Evolutionary conservation across 2,329 filamentous ascomycete species (phyloP).

Genomic region (Colletotrichum nymphaeae): DNA sequence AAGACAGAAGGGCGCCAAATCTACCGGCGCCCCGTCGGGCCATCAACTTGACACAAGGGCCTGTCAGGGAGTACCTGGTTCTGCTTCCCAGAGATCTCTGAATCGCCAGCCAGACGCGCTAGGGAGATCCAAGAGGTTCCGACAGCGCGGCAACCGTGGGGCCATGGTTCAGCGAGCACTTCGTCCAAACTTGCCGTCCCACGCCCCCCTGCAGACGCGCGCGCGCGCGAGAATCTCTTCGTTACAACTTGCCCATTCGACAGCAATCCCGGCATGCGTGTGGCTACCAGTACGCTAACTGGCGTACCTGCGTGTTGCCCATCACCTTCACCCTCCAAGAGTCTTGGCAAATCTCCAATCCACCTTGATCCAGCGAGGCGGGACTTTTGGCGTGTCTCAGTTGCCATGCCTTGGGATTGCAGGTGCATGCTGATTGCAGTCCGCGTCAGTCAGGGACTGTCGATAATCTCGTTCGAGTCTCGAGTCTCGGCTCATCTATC

Average conservation of each 20-base stretch:
- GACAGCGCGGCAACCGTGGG: slow-evolving; percentile 35
- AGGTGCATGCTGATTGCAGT: slow-evolving; percentile 14
- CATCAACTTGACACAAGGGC: slow-evolving; percentile 27
- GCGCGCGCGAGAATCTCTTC: slow-evolving; percentile 7
- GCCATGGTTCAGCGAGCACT: slow-evolving; percentile 9
- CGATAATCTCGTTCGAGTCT: slow-evolving; percentile 11
- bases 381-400: slow-evolving; percentile 35
- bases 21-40: slow-evolving; percentile 22
- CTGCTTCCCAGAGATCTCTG: slow-evolving; percentile 26
- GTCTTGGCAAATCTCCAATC: slow-evolving; percentile 14
- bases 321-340: neutral
- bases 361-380: slow-evolving; percentile 32
- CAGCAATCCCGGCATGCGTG: neutral
- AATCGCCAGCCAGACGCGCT: slow-evolving; percentile 27
- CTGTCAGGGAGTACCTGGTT: slow-evolving; percentile 9
- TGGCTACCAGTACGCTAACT: neutral
- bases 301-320: slow-evolving; percentile 7
- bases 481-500: neutral
- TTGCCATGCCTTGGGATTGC: slow-evolving; percentile 7
- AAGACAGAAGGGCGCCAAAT: slow-evolving; percentile 20
- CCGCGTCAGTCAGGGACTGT: slow-evolving; percentile 8
- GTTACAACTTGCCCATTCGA: slow-evolving; percentile 20
- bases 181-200: slow-evolving; percentile 32
- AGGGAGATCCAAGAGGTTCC: slow-evolving; percentile 21
- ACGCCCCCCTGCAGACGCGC: neutral